Base-by-base conservation (phyloP, 2,329 filamentous ascomycete genomes). In the Acarospora socialis region DNA sequence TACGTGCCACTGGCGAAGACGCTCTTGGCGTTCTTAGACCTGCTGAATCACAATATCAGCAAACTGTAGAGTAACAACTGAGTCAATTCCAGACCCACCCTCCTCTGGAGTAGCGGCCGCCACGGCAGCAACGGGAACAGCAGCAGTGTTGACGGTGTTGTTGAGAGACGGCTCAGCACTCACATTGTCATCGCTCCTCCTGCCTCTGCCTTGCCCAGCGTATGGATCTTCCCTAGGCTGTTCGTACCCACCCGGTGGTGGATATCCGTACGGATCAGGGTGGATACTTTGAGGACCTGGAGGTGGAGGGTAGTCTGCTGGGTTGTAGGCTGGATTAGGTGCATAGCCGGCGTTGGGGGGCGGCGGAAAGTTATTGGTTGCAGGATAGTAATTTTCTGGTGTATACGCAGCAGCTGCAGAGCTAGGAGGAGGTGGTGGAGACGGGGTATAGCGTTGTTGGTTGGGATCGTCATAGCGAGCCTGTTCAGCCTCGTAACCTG, bases 111-210 rank as follows among this genome's bases (percentile, higher is more conserved):
- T 48, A 50, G 45, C 50, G 44, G 46, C 52, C 46, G 47, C 52
- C 48, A 48, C n/a, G n/a, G n/a, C n/a, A n/a, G n/a, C n/a, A n/a
- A n/a, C n/a, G n/a, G n/a, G n/a, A n/a, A n/a, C n/a, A n/a, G n/a
- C n/a, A n/a, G n/a, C n/a, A n/a, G 46, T 46, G 47, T 48, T 41
- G 43, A 46, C 49, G 48, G 44, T 43, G 41, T 46, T 41, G 24
- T 30, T 30, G 36, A 34, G 32, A 23, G 33, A 49, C 41, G 42
- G 41, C 43, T 47, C 48, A 51, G 51, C 50, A 63, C 61, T 64
- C 59, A 65, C 61, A 61, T 63, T 64, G 48, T 64, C 60, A 50
- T 63, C 59, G 37, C 51, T 54, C 42, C 56, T 38, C 32, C 36
- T 36, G 20, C 38, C 32, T 50, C 39, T 52, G 48, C 43, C 48